Conservation (phyloP, 1,284 basidiomycete genomes). For the Leccinum pseudoinsigne region DNA sequence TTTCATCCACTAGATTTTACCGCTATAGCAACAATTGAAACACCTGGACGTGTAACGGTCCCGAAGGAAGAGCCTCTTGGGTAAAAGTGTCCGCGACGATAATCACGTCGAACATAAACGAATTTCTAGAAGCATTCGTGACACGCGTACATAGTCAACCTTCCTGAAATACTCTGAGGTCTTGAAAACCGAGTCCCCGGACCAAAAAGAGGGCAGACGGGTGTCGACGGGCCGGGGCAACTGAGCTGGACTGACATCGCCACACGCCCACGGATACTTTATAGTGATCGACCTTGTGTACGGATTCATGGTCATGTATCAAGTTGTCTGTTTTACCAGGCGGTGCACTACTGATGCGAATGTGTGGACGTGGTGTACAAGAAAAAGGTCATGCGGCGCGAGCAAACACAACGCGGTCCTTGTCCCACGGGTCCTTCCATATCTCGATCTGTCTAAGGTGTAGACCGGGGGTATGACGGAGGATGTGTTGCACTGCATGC, state of each 20-base stretch:
- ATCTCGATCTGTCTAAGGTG: constrained; percentile 60
- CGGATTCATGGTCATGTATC: constrained; percentile 3
- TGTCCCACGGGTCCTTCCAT: constrained; percentile 79
- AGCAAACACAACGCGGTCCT: constrained; percentile 62
- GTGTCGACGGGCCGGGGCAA: constrained; percentile 6
- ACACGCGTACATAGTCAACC: not conserved
- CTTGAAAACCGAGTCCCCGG: constrained; percentile 12
- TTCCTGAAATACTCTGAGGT: constrained; percentile 6
- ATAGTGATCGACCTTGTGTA: constrained; percentile 4
- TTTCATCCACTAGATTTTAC: constrained; percentile 1
- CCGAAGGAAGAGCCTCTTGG: not conserved
- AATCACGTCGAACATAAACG: constrained; percentile 8
- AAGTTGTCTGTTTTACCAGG: constrained; percentile 21
- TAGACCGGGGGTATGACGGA: constrained; percentile 46
- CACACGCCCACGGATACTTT: constrained; percentile 9
- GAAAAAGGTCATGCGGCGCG: constrained; percentile 24
- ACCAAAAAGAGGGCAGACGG: constrained; percentile 10
- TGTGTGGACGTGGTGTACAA: not conserved
- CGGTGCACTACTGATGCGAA: constrained; percentile 4
- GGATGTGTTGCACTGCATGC: constrained; percentile 54
- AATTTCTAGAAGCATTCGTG: not conserved
- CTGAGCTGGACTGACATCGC: constrained; percentile 16
- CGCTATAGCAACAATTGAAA: constrained; percentile 21
- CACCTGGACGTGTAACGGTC: not conserved
- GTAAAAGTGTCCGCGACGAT: constrained; percentile 4